Evolutionary conservation across 495 filamentous ascomycete genomes (phyloP).

Genomic region (Annulohypoxylon moriforme): DNA sequence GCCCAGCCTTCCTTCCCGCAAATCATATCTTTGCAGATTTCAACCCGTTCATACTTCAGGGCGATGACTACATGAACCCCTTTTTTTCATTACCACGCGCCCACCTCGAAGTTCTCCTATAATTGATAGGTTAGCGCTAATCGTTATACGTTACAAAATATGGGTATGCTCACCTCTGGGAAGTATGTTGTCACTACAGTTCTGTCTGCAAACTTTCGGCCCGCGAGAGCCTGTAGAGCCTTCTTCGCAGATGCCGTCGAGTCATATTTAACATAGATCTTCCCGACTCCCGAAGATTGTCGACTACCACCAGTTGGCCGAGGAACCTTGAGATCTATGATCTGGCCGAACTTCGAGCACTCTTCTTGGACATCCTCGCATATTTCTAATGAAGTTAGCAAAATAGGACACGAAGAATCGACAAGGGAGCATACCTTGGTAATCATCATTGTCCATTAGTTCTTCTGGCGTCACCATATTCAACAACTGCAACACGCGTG

Average conservation of each 20-base stretch:
- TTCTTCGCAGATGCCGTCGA: constrained; percentile 79
- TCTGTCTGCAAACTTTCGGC: constrained; percentile 92
- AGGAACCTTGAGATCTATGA: constrained; percentile 90
- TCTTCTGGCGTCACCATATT: constrained; percentile 99
- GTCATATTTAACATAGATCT: constrained; percentile 97
- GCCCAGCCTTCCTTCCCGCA: constrained; percentile 16
- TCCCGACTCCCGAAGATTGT: constrained; percentile 89
- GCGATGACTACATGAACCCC: background rate
- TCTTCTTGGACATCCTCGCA: constrained; percentile 91
- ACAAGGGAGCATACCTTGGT: constrained; percentile 74
- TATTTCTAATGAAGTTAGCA: constrained; percentile 75
- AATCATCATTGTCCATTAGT: constrained; percentile 91
- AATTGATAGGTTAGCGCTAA: constrained; percentile 5
- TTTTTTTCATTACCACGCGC: constrained; percentile 70
- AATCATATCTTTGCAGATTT: constrained; percentile 2
- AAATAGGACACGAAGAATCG: background rate
- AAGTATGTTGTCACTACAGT: constrained; percentile 98
- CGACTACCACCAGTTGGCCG: constrained; percentile 83
- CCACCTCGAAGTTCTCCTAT: constrained; percentile 83
- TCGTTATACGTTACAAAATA: background rate
- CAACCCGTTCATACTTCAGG: constrained; percentile 46
- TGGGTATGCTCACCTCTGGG: constrained; percentile 73
- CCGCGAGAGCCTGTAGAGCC: constrained; percentile 86
- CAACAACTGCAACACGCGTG: constrained; percentile 86
- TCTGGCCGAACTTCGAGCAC: constrained; percentile 86